phyloP scores from a whole-genome alignment of 2,329 filamentous ascomycete genomes.

The Hymenotorrendiella dingleyae region DNA sequence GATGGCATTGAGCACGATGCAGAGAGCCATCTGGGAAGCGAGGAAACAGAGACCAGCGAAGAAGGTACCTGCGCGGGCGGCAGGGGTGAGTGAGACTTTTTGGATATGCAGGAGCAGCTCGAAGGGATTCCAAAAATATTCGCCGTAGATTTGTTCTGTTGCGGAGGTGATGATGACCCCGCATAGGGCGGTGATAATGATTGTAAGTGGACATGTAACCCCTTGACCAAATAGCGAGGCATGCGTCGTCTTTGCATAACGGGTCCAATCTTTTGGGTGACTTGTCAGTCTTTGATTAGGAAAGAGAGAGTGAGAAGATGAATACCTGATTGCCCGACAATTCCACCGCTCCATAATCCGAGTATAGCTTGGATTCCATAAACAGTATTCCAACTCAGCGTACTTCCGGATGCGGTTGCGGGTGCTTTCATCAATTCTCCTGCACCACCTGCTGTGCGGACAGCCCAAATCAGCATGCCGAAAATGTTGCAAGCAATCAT shows the following conservation, averaged over 20 bases:
- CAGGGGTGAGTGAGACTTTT: conserved; percentile 36
- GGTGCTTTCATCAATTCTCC: conserved; percentile 23
- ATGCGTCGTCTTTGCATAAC: conserved; percentile 36
- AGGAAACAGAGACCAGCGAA: conserved; percentile 41
- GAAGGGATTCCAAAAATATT: conserved; percentile 29
- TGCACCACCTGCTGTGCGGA: conserved; percentile 25
- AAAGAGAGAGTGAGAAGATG: too few species aligned
- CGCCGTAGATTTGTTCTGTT: conserved; percentile 41
- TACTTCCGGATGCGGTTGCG: conserved; percentile 23
- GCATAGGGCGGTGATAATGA: conserved; percentile 36
- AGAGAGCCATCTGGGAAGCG: conserved; percentile 40
- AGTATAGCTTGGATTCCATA: conserved; percentile 30
- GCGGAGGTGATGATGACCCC: conserved; percentile 47
- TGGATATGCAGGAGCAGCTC: conserved; percentile 42
- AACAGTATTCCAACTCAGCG: conserved; percentile 27
- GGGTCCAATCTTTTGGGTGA: conserved; percentile 34
- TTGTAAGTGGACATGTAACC: conserved; percentile 32
- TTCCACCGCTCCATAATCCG: conserved; percentile 26
- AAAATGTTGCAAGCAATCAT: conserved; percentile 30
- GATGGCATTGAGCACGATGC: conserved; percentile 42
- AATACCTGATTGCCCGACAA: conserved; percentile 26
- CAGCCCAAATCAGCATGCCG: conserved; percentile 30
- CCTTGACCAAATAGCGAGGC: conserved; percentile 30
- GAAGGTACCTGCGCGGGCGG: conserved; percentile 39
- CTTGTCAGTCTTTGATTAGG: background rate